Percentiles rank a stretch among this genome's conserved stretches.
These are phyloP conservation scores for Russula foetens DNA, from an alignment of 768 basidiomycete species.

Conservation along the genomic window DNA sequence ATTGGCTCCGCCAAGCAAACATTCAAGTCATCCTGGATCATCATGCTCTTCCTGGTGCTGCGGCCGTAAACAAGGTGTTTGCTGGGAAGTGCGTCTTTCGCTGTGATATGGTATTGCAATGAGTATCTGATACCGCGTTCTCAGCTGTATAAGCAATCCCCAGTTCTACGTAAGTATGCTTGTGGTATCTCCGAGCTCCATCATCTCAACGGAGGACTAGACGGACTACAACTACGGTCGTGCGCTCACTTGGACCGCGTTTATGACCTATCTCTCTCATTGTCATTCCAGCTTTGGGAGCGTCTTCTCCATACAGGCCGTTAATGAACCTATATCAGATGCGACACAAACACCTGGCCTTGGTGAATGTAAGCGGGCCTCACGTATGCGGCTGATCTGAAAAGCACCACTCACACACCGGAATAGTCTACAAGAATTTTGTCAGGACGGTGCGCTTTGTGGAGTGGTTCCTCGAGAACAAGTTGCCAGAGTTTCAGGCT, in stretches of 20 bases:
- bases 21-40: slow-evolving; percentile 64
- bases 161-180: slow-evolving; percentile 57
- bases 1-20: slow-evolving; percentile 50
- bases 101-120: neutral
- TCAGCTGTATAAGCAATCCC: slow-evolving; percentile 52
- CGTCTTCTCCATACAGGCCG: slow-evolving; percentile 65
- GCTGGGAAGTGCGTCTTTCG: slow-evolving; percentile 46
- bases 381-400: neutral
- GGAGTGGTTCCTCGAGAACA: slow-evolving; percentile 13
- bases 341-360: slow-evolving; percentile 58
- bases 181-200: neutral
- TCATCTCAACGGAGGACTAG: slow-evolving; percentile 29
- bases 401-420: neutral
- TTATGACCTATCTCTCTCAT: slow-evolving; percentile 69
- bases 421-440: neutral
- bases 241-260: slow-evolving; percentile 72
- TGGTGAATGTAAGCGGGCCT: slow-evolving; percentile 48
- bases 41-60: slow-evolving; percentile 66
- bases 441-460: slow-evolving; percentile 1
- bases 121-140: neutral
- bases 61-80: slow-evolving; percentile 52
- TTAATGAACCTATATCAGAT: slow-evolving; percentile 75
- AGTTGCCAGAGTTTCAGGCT: neutral
- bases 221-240: slow-evolving; percentile 67
- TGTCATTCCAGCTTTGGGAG: slow-evolving; percentile 55